These are phyloP conservation scores for Citrullus mucosospermus DNA, from an alignment of 306 rosid species.

Conservation along the genomic window DNA sequence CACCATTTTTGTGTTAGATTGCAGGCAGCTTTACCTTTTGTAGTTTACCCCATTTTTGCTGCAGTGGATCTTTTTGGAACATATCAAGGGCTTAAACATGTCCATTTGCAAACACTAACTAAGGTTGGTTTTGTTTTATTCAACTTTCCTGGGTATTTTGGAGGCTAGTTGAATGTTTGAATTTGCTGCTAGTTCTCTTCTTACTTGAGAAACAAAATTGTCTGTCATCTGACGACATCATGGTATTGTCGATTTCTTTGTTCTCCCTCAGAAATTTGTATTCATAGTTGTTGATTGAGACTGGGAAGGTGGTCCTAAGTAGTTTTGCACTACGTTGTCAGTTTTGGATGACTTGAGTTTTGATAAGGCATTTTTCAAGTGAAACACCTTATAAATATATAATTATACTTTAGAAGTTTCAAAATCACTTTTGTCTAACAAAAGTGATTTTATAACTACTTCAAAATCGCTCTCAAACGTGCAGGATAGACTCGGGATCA, in stretches of 20 bases:
- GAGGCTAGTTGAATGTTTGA: neutral
- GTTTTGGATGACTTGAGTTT: neutral
- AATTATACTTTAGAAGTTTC: no score
- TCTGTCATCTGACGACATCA: neutral
- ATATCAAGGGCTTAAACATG: slow-evolving; percentile 70
- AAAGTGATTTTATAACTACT: neutral
- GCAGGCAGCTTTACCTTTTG: slow-evolving; percentile 46
- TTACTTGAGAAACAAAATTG: neutral
- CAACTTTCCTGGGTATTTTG: neutral
- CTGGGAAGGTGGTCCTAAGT: neutral
- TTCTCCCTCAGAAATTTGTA: neutral
- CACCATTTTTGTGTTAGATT: slow-evolving; percentile 25
- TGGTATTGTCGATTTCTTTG: neutral
- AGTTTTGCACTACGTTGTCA: neutral
- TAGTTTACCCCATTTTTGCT: slow-evolving; percentile 69
- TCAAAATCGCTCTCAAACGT: neutral
- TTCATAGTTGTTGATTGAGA: neutral
- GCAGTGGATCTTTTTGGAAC: slow-evolving; percentile 75
- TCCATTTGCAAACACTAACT: slow-evolving; percentile 78
- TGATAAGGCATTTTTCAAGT: neutral
- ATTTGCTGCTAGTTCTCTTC: neutral
- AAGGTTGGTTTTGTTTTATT: slow-evolving; percentile 35
- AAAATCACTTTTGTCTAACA: no score
- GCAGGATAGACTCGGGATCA: slow-evolving; percentile 87
- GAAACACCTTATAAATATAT: no score